Percentiles rank a stretch among this genome's conserved stretches.
phyloP scores from a whole-genome alignment of 2,329 filamentous ascomycete species.

The Aspergillus thermomutatus region DNA sequence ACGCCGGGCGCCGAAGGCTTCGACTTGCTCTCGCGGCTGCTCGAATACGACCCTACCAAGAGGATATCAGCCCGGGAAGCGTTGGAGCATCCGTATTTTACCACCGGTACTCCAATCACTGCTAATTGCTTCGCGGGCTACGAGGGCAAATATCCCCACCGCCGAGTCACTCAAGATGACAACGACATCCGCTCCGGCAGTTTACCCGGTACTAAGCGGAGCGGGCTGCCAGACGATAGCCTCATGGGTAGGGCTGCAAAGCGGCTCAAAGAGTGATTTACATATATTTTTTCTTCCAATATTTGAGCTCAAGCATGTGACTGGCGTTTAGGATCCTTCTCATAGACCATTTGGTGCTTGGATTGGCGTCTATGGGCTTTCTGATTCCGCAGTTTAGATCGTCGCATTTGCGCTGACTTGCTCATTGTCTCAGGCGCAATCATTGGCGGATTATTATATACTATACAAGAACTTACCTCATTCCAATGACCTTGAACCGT shows the following conservation, averaged over 20 bases:
- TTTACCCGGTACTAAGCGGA: conserved; percentile 85
- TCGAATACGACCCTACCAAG: conserved; percentile 91
- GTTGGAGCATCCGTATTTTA: conserved; percentile 87
- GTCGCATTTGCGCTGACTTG: neutral
- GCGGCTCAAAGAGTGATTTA: conserved; percentile 49
- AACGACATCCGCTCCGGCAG: conserved; percentile 92
- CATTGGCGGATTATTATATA: neutral
- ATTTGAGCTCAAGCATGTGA: neutral
- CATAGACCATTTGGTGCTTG: neutral
- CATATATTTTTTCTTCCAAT: neutral
- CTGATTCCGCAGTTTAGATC: neutral
- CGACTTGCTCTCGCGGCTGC: conserved; percentile 72
- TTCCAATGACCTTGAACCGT: too few relatives aligned
- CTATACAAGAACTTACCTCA: neutral
- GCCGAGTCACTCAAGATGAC: conserved; percentile 88
- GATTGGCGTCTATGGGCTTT: neutral
- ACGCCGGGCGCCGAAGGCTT: conserved; percentile 74
- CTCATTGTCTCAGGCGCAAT: too few relatives aligned
- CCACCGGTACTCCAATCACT: conserved; percentile 63
- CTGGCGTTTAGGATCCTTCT: neutral
- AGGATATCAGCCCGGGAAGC: conserved; percentile 84
- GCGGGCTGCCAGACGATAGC: conserved; percentile 77
- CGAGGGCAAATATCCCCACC: conserved; percentile 82
- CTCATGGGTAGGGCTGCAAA: conserved; percentile 57
- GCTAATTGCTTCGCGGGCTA: conserved; percentile 88